Conservation (phyloP, 305 asterid genomes). For the Rubia occidens region DNA sequence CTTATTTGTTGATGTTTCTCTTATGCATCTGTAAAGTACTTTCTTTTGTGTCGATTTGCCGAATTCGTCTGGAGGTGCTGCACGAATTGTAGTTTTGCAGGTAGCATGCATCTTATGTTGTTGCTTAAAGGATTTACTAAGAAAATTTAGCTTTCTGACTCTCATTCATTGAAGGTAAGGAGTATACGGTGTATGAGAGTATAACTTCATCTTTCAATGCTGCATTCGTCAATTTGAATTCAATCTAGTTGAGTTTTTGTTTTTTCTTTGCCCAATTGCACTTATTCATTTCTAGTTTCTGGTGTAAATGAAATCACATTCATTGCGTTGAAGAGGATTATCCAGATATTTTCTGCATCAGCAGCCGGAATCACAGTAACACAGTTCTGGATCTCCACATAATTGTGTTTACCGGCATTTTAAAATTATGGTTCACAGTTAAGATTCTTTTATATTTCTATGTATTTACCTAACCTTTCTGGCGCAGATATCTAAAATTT, state of each 20-base stretch:
- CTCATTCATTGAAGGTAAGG: slow-evolving; percentile 30
- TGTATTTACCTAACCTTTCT: slow-evolving; percentile 44
- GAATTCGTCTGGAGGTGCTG: slow-evolving; percentile 11
- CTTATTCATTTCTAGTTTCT: slow-evolving; percentile 9
- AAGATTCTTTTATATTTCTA: slow-evolving; percentile 32
- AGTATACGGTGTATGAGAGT: slow-evolving; percentile 4
- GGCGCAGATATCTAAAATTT: slow-evolving; percentile 55
- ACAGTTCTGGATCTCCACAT: not conserved
- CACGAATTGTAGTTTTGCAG: slow-evolving; percentile 24
- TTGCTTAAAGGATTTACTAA: slow-evolving; percentile 20
- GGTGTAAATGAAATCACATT: slow-evolving; percentile 4
- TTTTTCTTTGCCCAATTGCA: not conserved
- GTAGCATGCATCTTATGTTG: slow-evolving; percentile 17
- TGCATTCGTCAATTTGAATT: slow-evolving; percentile 11
- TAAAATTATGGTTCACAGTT: slow-evolving; percentile 27
- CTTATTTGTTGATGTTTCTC: not conserved
- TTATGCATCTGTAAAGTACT: not conserved
- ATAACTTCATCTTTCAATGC: slow-evolving; percentile 5
- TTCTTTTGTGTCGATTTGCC: not conserved
- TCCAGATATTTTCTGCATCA: slow-evolving; percentile 24
- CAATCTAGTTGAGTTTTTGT: not conserved
- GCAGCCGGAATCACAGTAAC: slow-evolving; percentile 3
- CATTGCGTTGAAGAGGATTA: slow-evolving; percentile 8
- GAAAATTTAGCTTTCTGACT: slow-evolving; percentile 14
- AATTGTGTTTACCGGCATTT: slow-evolving; percentile 10